Conservation (phyloP, 2,329 filamentous ascomycete genomes). For the Arthrobotrys pseudoclavata region DNA sequence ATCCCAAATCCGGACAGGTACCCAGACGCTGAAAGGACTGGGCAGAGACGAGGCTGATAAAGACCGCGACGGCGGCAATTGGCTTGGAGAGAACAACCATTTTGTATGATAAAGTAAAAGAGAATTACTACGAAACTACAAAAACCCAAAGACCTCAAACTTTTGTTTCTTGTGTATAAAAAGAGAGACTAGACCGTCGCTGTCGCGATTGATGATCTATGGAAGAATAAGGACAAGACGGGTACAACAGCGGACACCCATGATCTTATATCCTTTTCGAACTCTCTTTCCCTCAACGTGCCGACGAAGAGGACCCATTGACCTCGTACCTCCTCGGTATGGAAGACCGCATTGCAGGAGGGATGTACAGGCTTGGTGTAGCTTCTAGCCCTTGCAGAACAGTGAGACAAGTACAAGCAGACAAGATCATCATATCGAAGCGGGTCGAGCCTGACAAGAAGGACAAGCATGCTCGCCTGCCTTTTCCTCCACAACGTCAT, state of each 20-base stretch:
- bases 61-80: conserved; percentile 65
- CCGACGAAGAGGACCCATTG: neutral
- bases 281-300: conserved; percentile 1
- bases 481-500: conserved; percentile 50
- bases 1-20: conserved; percentile 72
- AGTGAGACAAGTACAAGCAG: conserved; percentile 25
- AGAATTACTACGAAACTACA: conserved; percentile 28
- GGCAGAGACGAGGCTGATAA: conserved; percentile 68
- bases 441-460: conserved; percentile 20
- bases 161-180: conserved; percentile 20
- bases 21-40: conserved; percentile 75
- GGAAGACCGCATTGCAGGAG: conserved; percentile 2
- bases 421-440: conserved; percentile 33
- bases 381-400: conserved; percentile 26
- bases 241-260: conserved; percentile 28
- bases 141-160: conserved; percentile 35
- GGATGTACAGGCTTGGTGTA: conserved; percentile 29
- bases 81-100: conserved; percentile 63
- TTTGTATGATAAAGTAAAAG: conserved; percentile 23
- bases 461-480: conserved; percentile 46
- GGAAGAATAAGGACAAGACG: conserved; percentile 20
- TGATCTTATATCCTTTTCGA: conserved; percentile 50
- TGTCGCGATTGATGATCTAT: conserved; percentile 54
- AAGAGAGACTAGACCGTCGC: conserved; percentile 49
- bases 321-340: conserved; percentile 10